phyloP scores from a whole-genome alignment of 2,329 filamentous ascomycete genomes.

The Phaeoacremonium minimum region DNA sequence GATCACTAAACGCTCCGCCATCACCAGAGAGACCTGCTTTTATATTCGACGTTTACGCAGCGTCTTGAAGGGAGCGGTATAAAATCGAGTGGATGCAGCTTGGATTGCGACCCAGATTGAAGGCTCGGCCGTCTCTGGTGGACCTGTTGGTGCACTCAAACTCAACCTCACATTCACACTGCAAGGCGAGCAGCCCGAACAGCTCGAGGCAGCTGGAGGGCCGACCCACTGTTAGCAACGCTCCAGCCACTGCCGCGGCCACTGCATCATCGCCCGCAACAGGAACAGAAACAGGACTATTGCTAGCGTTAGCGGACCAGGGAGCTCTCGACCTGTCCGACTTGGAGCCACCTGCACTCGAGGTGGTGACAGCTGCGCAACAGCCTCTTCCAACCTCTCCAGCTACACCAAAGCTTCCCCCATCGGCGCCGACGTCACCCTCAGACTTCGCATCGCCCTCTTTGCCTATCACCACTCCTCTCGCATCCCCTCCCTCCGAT shows the following conservation, averaged over 20 bases:
- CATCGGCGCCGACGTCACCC: constrained; percentile 23
- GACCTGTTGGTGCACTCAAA: constrained; percentile 39
- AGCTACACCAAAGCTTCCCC: constrained; percentile 21
- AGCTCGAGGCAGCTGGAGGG: no score
- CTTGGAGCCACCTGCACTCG: constrained; percentile 6
- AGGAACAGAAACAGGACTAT: constrained; percentile 11
- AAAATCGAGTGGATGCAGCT: constrained; percentile 44
- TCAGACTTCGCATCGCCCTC: constrained; percentile 21
- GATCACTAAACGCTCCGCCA: no score
- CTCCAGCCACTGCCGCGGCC: constrained; percentile 13
- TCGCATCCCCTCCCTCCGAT: constrained; percentile 22
- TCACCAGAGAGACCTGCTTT: no score
- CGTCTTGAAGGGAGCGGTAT: no score
- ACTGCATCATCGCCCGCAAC: constrained; percentile 16
- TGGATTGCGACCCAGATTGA: constrained; percentile 44
- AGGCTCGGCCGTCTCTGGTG: constrained; percentile 49
- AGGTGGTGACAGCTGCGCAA: constrained; percentile 27
- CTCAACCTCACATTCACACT: no score
- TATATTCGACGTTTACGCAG: no score
- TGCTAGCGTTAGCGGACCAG: no score
- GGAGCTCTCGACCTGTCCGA: constrained; percentile 2
- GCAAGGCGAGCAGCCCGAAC: no score
- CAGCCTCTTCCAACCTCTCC: constrained; percentile 37
- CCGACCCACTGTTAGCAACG: no score
- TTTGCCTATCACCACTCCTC: constrained; percentile 22